Evolutionary conservation across 768 basidiomycete species (phyloP).

Genomic region (Rhizopogon sp.): DNA sequence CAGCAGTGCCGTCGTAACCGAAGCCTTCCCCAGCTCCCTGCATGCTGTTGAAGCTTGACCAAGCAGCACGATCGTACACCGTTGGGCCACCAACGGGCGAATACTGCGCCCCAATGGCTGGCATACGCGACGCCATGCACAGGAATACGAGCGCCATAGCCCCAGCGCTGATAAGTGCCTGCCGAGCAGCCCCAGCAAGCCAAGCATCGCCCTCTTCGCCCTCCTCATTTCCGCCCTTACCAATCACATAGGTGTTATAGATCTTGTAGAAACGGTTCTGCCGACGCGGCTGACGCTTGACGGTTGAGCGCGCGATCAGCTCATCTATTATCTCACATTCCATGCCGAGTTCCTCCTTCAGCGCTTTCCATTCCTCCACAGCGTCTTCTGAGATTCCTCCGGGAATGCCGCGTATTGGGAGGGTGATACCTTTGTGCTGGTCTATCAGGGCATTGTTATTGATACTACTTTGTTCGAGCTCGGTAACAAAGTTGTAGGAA

Average conservation of each 20-base stretch:
- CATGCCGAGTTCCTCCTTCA: constrained; percentile 77
- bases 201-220: constrained; percentile 16
- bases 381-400: constrained; percentile 64
- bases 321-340: constrained; percentile 76
- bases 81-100: constrained; percentile 60
- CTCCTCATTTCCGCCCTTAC: constrained; percentile 18
- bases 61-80: constrained; percentile 73
- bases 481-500: constrained; percentile 60
- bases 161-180: constrained; percentile 54
- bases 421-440: constrained; percentile 59
- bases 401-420: constrained; percentile 36
- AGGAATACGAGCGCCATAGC: constrained; percentile 59
- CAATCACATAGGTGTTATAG: constrained; percentile 69
- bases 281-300: constrained; percentile 28
- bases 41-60: constrained; percentile 76
- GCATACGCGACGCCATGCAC: constrained; percentile 39
- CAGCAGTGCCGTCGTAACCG: constrained; percentile 49
- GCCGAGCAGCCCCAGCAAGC: constrained; percentile 34
- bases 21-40: constrained; percentile 70
- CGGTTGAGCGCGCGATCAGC: constrained; percentile 44
- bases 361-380: constrained; percentile 70
- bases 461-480: constrained; percentile 41
- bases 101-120: constrained; percentile 52
- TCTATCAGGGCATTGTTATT: constrained; percentile 56
- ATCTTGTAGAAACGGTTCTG: constrained; percentile 75